These are phyloP conservation scores for Emergomyces orientalis DNA, from an alignment of 2,329 filamentous ascomycete genomes.

Conservation along the genomic window DNA sequence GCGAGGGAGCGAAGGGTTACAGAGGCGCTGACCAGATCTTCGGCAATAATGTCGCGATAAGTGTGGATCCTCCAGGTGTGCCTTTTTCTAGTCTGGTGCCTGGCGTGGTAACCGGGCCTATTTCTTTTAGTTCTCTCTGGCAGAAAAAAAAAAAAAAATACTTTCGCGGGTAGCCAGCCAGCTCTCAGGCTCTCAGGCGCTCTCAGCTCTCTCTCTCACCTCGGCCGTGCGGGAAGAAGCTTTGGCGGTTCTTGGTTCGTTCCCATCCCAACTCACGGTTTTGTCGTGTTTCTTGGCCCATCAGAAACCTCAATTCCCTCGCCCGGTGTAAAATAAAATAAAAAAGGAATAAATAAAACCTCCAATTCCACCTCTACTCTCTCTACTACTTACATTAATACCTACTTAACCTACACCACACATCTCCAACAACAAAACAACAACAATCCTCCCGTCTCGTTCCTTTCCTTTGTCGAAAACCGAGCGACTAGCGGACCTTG, in stretches of 20 bases:
- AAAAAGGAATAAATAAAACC: not conserved
- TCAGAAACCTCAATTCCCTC: not conserved
- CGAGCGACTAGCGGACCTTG: not conserved
- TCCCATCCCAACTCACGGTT: not conserved
- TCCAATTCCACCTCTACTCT: not conserved
- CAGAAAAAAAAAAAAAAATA: too few species aligned
- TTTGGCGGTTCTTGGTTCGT: not conserved
- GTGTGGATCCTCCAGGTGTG: not conserved
- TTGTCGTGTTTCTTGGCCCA: not conserved
- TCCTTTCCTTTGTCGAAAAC: not conserved
- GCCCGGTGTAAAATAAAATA: not conserved
- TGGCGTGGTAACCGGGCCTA: not conserved
- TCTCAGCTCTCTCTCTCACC: too few species aligned
- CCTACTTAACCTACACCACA: not conserved
- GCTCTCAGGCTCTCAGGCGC: too few species aligned
- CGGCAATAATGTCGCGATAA: not conserved
- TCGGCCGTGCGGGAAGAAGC: constrained; percentile 4
- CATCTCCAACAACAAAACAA: not conserved
- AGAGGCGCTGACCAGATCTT: not conserved
- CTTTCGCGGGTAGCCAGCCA: too few species aligned
- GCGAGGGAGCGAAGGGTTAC: not conserved
- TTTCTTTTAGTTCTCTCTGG: too few species aligned
- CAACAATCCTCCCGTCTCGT: not conserved
- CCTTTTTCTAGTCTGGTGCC: not conserved
- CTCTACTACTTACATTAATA: not conserved